These are phyloP conservation scores for Phalaenopsis equestris DNA, from an alignment of 106 monocot species.

Conservation along the genomic window DNA sequence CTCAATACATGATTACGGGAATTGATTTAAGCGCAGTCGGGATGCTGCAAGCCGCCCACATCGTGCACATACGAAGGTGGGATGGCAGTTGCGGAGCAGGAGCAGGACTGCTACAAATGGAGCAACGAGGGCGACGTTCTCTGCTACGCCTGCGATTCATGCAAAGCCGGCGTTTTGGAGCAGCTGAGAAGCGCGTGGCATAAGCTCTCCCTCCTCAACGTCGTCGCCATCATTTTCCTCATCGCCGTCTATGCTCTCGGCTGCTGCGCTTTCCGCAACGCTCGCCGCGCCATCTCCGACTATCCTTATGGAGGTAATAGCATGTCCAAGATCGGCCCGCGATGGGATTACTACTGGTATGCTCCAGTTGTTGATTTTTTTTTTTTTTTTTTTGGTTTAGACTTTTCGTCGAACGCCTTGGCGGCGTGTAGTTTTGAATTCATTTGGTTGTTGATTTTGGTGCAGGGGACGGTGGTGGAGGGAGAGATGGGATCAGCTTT, in stretches of 20 bases:
- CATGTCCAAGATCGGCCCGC: constrained; percentile 70
- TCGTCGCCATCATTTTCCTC: constrained; percentile 62
- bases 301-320: constrained; percentile 51
- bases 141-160: constrained; percentile 84
- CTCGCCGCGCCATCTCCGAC: constrained; percentile 32
- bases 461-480: constrained; percentile 43
- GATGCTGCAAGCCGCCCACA: constrained; percentile 96
- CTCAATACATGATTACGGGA: too few relatives aligned
- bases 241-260: constrained; percentile 75
- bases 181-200: constrained; percentile 73
- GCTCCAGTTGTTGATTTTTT: not conserved
- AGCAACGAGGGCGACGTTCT: constrained; percentile 62
- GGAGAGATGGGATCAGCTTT: constrained; percentile 31
- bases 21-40: constrained; percentile 41
- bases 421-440: too few relatives aligned
- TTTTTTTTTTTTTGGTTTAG: too few relatives aligned
- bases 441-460: not conserved
- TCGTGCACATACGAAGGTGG: constrained; percentile 58
- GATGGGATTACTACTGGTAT: constrained; percentile 84
- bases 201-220: constrained; percentile 72
- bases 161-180: constrained; percentile 91
- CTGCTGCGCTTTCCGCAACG: constrained; percentile 88
- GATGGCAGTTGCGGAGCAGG: constrained; percentile 32
- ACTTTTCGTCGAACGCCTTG: too few relatives aligned
- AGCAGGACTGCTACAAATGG: constrained; percentile 88